phyloP scores from a whole-genome alignment of 2,329 filamentous ascomycete genomes.

The Cryphonectria parasitica region DNA sequence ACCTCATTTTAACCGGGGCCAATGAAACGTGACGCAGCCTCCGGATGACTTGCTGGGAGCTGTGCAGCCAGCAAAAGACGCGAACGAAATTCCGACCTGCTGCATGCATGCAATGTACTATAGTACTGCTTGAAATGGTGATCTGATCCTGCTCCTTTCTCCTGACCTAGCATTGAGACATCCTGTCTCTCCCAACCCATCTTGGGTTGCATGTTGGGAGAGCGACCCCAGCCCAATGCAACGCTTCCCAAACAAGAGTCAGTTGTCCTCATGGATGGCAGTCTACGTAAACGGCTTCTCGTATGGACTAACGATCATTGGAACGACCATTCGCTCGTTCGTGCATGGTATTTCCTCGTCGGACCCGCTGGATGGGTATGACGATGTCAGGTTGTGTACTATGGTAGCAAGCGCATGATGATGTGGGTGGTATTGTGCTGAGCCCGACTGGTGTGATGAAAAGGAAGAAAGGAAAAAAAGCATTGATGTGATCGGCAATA shows the following conservation, averaged over 20 bases:
- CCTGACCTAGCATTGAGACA: constrained; percentile 1
- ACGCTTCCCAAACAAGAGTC: background rate
- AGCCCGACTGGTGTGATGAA: background rate
- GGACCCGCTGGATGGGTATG: background rate
- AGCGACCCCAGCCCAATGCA: background rate
- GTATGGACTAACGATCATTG: background rate
- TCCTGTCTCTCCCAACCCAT: background rate
- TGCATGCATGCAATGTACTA: background rate
- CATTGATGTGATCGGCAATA: constrained; percentile 17
- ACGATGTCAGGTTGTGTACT: background rate
- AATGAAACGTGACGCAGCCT: constrained; percentile 16
- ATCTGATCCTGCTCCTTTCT: background rate
- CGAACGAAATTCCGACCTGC: constrained; percentile 19
- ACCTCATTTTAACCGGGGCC: constrained; percentile 21
- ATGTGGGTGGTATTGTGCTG: constrained; percentile 22
- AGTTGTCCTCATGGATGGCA: background rate
- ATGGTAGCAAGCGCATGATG: constrained; percentile 13
- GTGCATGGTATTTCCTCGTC: background rate
- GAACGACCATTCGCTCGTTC: background rate
- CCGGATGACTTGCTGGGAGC: constrained; percentile 20
- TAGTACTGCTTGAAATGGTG: background rate
- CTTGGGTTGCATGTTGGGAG: background rate
- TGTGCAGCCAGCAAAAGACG: constrained; percentile 23
- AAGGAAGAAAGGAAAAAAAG: background rate
- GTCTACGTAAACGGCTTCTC: background rate